Evolutionary conservation across 2,329 filamentous ascomycete species (phyloP), one percentile per base, ranked within the genome.

Genomic region (Colletotrichum incanum): DNA sequence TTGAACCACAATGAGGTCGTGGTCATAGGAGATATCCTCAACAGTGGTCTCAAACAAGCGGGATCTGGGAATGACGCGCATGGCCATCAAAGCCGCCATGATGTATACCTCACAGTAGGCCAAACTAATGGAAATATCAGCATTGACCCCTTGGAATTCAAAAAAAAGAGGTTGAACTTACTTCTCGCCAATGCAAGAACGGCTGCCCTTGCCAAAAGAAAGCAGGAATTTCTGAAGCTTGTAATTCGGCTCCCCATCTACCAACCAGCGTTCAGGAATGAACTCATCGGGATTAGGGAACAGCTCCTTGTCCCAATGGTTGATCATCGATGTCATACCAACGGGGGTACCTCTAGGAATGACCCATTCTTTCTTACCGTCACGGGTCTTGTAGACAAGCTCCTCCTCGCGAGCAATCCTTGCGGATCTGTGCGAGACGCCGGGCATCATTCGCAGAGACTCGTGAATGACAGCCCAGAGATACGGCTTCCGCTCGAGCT

Each of bases 401-500:
- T 74, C 72, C 62, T 76, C 76, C 9, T 74, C 67, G 6, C 74
- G 74, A 5, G 76, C 74, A 23, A 75, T 67, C 26, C 76, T 67
- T 4, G 74, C 65, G 5, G 74, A 73, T 20, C 76, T 74, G 28
- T 56, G 64, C 6, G 74, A 73, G 12, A 76, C 66, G 2, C 76
- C 76, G 49, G 74, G 73, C 50, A 74, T 72, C 31, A 77, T 68
- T 37, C 77, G 76, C n/a, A 78, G 67, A 28, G 72, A 68, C 63
- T 78, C 77, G n/a, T 74, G 67, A 20, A 78, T 71, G 12, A 78
- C 74, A 23, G 67, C 76, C 50, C 72, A 68, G 12, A 81, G 72
- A 71, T 84, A 86, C 0, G 84, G 82, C 11, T 85, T 76, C 55
- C 81, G 75, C 73, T 86, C 80, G 8, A 85, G 75, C 28, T 79